These are phyloP conservation scores for Trichopus zeylanicus DNA, from an alignment of 116 monocot species.

Conservation along the genomic window DNA sequence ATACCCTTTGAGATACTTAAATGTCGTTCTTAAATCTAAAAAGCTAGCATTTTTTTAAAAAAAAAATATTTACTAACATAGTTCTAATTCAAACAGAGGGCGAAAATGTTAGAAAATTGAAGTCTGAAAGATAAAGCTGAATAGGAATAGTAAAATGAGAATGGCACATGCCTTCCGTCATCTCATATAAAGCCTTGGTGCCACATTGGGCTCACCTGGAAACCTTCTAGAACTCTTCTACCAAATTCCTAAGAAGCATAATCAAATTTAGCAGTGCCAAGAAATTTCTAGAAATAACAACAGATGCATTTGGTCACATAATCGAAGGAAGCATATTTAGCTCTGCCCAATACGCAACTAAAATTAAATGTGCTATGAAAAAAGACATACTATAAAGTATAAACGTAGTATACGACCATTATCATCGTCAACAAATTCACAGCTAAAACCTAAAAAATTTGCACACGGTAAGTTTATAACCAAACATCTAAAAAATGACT, in stretches of 20 bases:
- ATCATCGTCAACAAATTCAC: too few relatives aligned
- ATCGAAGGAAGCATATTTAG: too few relatives aligned
- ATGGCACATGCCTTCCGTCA: slow-evolving; percentile 72
- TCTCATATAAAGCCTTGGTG: slow-evolving; percentile 90
- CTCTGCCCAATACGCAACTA: too few relatives aligned
- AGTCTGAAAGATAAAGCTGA: too few relatives aligned
- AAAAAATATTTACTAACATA: neutral
- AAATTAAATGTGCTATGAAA: too few relatives aligned
- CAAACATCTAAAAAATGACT: too few relatives aligned
- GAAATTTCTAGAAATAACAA: neutral
- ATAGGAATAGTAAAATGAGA: neutral
- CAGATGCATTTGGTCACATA: neutral
- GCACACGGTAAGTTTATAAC: too few relatives aligned
- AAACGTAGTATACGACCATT: too few relatives aligned
- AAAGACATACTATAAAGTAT: too few relatives aligned
- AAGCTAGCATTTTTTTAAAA: neutral
- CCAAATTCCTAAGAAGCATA: slow-evolving; percentile 47
- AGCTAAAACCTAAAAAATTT: too few relatives aligned
- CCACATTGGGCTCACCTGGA: slow-evolving; percentile 93
- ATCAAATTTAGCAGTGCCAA: slow-evolving; percentile 7
- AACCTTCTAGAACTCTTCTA: slow-evolving; percentile 79
- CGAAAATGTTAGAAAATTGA: too few relatives aligned
- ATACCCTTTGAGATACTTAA: neutral
- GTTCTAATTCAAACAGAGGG: neutral
- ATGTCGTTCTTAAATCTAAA: neutral